Percentiles rank a stretch among this genome's conserved stretches.
Evolutionary conservation across 2,329 filamentous ascomycete species (phyloP).

Genomic region (Sclerotinia nivalis): DNA sequence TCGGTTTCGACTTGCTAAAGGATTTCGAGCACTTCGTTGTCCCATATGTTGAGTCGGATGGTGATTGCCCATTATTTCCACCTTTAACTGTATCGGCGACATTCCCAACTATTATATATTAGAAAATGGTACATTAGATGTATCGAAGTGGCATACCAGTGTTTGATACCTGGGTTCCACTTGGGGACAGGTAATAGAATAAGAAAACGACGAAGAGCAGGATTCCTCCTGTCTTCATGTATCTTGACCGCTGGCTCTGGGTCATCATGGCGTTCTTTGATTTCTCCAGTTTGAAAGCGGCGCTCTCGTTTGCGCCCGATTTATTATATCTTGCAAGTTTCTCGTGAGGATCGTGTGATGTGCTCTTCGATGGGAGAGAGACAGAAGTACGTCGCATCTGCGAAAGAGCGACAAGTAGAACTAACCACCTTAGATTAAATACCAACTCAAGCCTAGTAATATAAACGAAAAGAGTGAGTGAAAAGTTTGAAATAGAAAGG

Average conservation of each 20-base stretch:
- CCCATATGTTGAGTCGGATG: slow-evolving; percentile 62
- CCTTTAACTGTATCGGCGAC: slow-evolving; percentile 27
- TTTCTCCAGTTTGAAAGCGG: slow-evolving; percentile 52
- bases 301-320: slow-evolving; percentile 45
- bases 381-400: slow-evolving; percentile 66
- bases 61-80: slow-evolving; percentile 51
- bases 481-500: slow-evolving; percentile 16
- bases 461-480: slow-evolving; percentile 22
- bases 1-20: slow-evolving; percentile 82
- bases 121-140: slow-evolving; percentile 2
- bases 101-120: slow-evolving; percentile 28
- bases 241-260: slow-evolving; percentile 65
- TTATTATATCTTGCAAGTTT: slow-evolving; percentile 61
- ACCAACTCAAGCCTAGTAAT: slow-evolving; percentile 6
- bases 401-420: slow-evolving; percentile 29
- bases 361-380: slow-evolving; percentile 62
- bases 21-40: slow-evolving; percentile 80
- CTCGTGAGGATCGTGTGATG: slow-evolving; percentile 62
- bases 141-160: slow-evolving; percentile 29
- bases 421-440: slow-evolving; percentile 21
- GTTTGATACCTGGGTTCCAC: slow-evolving; percentile 45
- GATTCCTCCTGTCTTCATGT: slow-evolving; percentile 65
- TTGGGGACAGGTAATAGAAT: slow-evolving; percentile 64
- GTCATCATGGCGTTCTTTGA: slow-evolving; percentile 61
- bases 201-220: slow-evolving; percentile 60